These are phyloP conservation scores for Pythium dissotocum DNA, from an alignment of 352 stramenopile genomes.

Conservation along the genomic window DNA sequence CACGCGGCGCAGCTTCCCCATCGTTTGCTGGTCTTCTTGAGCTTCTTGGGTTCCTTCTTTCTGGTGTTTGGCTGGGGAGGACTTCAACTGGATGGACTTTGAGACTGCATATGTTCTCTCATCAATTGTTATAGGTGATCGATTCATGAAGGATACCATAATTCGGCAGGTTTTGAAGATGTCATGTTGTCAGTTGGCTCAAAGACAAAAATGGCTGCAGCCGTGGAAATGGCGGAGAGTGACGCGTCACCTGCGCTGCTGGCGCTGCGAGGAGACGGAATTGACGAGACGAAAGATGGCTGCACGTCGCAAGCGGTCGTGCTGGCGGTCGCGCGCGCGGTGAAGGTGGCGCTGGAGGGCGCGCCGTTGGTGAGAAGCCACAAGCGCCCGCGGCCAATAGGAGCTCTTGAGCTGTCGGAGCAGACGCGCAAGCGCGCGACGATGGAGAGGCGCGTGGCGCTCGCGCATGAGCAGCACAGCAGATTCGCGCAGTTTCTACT, in stretches of 20 bases:
- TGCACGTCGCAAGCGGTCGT: background rate
- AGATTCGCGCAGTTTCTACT: constrained; percentile 2
- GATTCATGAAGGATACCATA: background rate
- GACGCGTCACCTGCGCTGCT: background rate
- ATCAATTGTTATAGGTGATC: background rate
- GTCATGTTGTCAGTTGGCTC: background rate
- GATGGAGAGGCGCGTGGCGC: background rate
- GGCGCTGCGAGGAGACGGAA: background rate
- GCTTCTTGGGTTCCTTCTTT: background rate
- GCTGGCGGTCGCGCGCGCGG: constrained; percentile 3
- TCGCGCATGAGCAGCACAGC: background rate
- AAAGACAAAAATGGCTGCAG: constrained; percentile 7
- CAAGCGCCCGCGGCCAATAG: constrained; percentile 9
- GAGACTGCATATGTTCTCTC: constrained; percentile 12
- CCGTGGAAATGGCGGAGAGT: background rate
- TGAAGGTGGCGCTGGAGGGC: constrained; percentile 11
- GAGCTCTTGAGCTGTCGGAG: constrained; percentile 1
- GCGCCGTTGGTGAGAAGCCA: background rate
- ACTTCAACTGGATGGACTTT: constrained; percentile 25
- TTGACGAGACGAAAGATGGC: background rate
- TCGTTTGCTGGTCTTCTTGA: constrained; percentile 1
- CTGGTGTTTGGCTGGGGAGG: background rate
- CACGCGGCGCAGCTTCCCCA: constrained; percentile 15
- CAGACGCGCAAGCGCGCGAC: constrained; percentile 5
- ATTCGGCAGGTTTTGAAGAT: constrained; percentile 8